Percentiles rank a stretch among this genome's conserved stretches.
Conservation (phyloP, 2,329 filamentous ascomycete genomes). For the Ascochyta lentis region DNA sequence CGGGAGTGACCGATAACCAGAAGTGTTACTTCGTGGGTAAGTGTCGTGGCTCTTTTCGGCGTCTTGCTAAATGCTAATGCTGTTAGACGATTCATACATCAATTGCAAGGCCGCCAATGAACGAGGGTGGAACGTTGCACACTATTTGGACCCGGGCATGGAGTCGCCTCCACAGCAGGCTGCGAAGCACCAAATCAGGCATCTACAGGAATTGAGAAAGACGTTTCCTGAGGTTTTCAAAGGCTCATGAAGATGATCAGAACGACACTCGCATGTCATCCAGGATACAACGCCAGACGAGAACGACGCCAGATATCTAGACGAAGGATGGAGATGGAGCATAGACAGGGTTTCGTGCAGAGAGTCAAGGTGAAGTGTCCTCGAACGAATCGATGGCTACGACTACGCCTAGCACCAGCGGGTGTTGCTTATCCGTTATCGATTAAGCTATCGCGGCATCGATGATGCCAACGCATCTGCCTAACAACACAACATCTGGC, state of each 20-base stretch:
- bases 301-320: neutral
- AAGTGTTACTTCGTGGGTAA: constrained; percentile 93
- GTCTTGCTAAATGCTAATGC: constrained; percentile 17
- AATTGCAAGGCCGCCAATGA: constrained; percentile 81
- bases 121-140: constrained; percentile 84
- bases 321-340: neutral
- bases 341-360: neutral
- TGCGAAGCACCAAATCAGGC: constrained; percentile 76
- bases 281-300: neutral
- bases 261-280: neutral
- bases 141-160: constrained; percentile 81
- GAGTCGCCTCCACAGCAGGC: constrained; percentile 68
- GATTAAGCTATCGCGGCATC: constrained; percentile 10
- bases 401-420: neutral
- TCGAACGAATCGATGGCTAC: neutral
- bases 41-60: constrained; percentile 41
- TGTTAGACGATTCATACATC: constrained; percentile 80
- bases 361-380: neutral
- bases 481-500: neutral
- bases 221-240: constrained; percentile 90
- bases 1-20: constrained; percentile 69
- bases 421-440: constrained; percentile 10
- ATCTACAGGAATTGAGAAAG: constrained; percentile 75
- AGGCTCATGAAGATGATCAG: constrained; percentile 20
- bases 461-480: constrained; percentile 18